phyloP scores from a whole-genome alignment of 176 grass and related monocot species.

The Typha latifolia region DNA sequence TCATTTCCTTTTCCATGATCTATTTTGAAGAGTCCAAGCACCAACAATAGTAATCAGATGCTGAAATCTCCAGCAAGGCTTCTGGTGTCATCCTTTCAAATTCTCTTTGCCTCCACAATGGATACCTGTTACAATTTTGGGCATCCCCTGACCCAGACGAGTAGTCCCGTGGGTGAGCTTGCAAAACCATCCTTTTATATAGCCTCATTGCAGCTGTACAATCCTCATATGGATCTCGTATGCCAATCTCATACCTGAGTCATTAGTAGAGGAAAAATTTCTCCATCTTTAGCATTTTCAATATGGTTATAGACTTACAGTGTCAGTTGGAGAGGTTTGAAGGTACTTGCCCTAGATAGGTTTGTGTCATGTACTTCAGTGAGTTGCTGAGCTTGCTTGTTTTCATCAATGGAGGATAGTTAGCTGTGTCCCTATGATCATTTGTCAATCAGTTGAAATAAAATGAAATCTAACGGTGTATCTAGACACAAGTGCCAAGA shows the following conservation, averaged over 20 bases:
- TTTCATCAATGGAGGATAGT: constrained; percentile 87
- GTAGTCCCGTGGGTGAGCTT: constrained; percentile 48
- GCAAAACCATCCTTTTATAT: constrained; percentile 60
- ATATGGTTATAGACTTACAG: not conserved
- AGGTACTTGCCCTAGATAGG: constrained; percentile 75
- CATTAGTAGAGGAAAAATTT: constrained; percentile 3
- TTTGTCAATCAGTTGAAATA: constrained; percentile 3
- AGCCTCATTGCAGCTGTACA: constrained; percentile 66
- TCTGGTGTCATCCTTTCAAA: constrained; percentile 85
- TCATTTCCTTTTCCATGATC: not conserved
- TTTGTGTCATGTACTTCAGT: constrained; percentile 72
- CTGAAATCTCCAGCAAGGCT: constrained; percentile 58
- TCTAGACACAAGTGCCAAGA: too few relatives aligned
- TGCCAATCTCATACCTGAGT: constrained; percentile 62
- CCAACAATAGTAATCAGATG: constrained; percentile 90
- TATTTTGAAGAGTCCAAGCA: constrained; percentile 51
- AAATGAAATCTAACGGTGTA: not conserved
- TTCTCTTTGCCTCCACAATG: constrained; percentile 68
- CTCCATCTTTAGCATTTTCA: not conserved
- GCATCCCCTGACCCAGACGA: constrained; percentile 48
- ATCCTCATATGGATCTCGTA: constrained; percentile 69
- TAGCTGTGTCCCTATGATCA: constrained; percentile 52
- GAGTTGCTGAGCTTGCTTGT: constrained; percentile 92
- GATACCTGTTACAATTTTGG: constrained; percentile 42
- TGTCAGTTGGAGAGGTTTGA: not conserved